Conservation (phyloP, 129 eudicot genomes). For the Saussurea involucrata region DNA sequence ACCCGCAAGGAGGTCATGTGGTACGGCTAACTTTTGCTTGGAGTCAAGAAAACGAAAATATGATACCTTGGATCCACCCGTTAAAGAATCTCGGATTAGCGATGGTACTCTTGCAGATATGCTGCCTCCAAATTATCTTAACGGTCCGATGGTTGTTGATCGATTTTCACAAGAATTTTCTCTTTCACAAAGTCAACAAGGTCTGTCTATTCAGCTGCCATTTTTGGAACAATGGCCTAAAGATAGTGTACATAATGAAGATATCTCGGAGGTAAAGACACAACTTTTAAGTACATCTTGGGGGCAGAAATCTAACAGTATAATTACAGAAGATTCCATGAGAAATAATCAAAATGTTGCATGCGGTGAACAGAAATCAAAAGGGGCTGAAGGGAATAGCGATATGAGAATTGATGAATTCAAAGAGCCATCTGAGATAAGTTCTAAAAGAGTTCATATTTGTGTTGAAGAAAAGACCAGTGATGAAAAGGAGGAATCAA, state of each 20-base stretch:
- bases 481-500: constrained; percentile 16
- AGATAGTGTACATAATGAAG: neutral
- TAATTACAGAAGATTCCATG: constrained; percentile 5
- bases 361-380: neutral
- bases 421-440: neutral
- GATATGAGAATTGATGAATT: neutral
- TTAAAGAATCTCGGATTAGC: neutral
- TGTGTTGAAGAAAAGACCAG: constrained; percentile 19
- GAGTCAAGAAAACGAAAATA: constrained; percentile 19
- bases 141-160: constrained; percentile 27
- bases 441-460: neutral
- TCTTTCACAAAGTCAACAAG: constrained; percentile 2
- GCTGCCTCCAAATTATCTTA: constrained; percentile 13
- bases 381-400: neutral
- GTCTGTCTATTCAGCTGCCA: constrained; percentile 12
- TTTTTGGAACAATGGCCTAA: constrained; percentile 19
- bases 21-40: constrained; percentile 2
- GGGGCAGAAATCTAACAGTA: neutral
- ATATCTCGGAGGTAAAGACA: constrained; percentile 3
- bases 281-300: neutral
- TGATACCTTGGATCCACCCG: constrained; percentile 5
- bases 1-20: constrained; percentile 16
- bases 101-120: constrained; percentile 12
- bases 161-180: constrained; percentile 12
- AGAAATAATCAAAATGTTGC: constrained; percentile 9